phyloP scores from a whole-genome alignment of 106 monocot species.

The Agapanthus africanus region DNA sequence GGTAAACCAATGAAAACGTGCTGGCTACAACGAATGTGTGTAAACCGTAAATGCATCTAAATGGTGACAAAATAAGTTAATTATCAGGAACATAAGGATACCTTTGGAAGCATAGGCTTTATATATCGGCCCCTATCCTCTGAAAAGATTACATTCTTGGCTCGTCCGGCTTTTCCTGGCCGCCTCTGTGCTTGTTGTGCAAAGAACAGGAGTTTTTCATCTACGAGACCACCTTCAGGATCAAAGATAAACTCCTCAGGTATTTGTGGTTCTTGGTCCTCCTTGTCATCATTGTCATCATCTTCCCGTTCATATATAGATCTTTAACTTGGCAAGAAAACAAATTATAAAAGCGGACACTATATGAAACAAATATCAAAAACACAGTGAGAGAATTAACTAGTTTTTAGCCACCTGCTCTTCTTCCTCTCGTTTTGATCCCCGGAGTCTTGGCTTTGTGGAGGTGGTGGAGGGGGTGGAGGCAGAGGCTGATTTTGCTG shows the following conservation, averaged over 20 bases:
- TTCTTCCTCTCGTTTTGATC: conserved; percentile 72
- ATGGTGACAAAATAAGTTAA: background rate
- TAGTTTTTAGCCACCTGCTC: conserved; percentile 24
- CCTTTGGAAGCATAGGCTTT: conserved; percentile 99
- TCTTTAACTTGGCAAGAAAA: background rate
- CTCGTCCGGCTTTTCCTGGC: conserved; percentile 86
- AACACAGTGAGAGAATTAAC: background rate
- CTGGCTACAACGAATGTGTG: background rate
- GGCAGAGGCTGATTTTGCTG: conserved; percentile 86
- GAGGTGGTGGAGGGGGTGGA: conserved; percentile 78
- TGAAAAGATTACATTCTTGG: conserved; percentile 98
- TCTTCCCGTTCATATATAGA: conserved; percentile 33
- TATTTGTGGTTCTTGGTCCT: conserved; percentile 81
- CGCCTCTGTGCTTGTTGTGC: conserved; percentile 94
- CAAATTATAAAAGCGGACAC: background rate
- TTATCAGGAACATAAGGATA: conserved; percentile 14
- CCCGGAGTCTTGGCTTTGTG: conserved; percentile 77
- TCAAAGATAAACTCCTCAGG: conserved; percentile 99
- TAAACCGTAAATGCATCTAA: conserved; percentile 8
- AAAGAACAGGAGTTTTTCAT: conserved; percentile 97
- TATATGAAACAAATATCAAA: background rate
- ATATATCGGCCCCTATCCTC: conserved; percentile 96
- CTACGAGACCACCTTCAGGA: conserved; percentile 91
- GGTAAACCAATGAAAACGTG: background rate
- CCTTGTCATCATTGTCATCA: conserved; percentile 57